Percentiles rank a stretch among this genome's conserved stretches.
phyloP scores from a whole-genome alignment of 768 basidiomycete genomes.

The Tubosaeta sp. region DNA sequence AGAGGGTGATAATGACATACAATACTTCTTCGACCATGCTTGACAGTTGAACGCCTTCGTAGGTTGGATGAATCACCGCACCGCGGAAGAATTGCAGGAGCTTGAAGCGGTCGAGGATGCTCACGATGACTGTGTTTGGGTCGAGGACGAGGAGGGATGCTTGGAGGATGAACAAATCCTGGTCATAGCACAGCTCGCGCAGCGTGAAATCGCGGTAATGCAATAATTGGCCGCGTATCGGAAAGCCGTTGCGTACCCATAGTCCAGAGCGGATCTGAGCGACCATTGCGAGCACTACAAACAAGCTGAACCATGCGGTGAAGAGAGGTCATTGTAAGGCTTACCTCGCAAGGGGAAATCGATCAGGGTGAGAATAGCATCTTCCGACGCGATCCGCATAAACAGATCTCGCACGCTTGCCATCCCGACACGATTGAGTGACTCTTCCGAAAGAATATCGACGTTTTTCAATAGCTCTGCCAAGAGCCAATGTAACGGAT shows the following conservation, averaged over 20 bases:
- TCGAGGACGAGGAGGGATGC: conserved; percentile 74
- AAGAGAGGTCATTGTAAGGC: conserved; percentile 18
- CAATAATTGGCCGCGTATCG: conserved; percentile 88
- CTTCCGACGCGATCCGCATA: conserved; percentile 56
- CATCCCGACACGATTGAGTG: conserved; percentile 48
- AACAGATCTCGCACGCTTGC: conserved; percentile 58
- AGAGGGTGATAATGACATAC: conserved; percentile 79
- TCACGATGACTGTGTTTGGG: conserved; percentile 74
- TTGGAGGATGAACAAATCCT: conserved; percentile 90
- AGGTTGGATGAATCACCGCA: conserved; percentile 46
- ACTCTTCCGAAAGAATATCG: conserved; percentile 55
- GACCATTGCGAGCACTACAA: conserved; percentile 77
- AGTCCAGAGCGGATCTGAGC: conserved; percentile 93
- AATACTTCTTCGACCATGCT: conserved; percentile 92
- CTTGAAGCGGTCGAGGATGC: conserved; percentile 87
- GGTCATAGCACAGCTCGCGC: conserved; percentile 94
- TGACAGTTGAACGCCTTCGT: conserved; percentile 66
- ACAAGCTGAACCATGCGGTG: neutral
- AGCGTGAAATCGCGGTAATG: conserved; percentile 97
- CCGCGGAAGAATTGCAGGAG: conserved; percentile 78
- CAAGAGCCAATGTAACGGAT: conserved; percentile 86
- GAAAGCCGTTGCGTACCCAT: conserved; percentile 97
- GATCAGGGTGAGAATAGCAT: conserved; percentile 68
- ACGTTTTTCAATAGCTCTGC: conserved; percentile 87
- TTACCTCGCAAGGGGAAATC: conserved; percentile 88